A percentile compares a stretch with the other conserved stretches of the same genome.
Conservation (phyloP, 257 asterid species). For the Leptodermis oblonga region DNA sequence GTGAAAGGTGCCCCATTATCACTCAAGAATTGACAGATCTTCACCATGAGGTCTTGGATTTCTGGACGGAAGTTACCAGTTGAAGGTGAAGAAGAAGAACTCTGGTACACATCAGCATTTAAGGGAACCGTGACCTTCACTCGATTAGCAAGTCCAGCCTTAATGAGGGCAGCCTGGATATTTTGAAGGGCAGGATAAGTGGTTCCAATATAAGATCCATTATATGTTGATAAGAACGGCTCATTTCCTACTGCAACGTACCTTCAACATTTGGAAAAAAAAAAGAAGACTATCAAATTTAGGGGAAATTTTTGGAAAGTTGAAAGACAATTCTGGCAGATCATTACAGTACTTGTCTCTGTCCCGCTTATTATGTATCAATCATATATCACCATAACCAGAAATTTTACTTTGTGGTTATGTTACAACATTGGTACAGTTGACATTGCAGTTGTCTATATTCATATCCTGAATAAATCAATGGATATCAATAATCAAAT, state of each 20-base stretch:
- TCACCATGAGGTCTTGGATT: conserved; percentile 21
- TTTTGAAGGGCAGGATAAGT: conserved; percentile 31
- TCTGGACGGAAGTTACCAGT: conserved; percentile 27
- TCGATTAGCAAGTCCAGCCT: conserved; percentile 29
- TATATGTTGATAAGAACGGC: conserved; percentile 23
- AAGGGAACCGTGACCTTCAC: conserved; percentile 29
- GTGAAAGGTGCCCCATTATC: conserved; percentile 24
- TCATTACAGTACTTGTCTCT: not conserved
- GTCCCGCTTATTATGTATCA: no score
- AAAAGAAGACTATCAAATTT: not conserved
- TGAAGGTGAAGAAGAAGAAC: conserved; percentile 21
- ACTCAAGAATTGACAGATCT: conserved; percentile 25
- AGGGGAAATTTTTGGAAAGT: not conserved
- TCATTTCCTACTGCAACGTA: conserved; percentile 28
- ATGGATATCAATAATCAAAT: not conserved
- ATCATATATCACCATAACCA: not conserved
- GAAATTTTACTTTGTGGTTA: no score
- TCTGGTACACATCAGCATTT: conserved; percentile 32
- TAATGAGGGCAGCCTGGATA: conserved; percentile 30
- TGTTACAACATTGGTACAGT: no score
- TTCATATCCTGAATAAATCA: not conserved
- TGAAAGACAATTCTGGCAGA: not conserved
- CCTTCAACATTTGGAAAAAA: not conserved
- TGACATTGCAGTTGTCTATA: not conserved
- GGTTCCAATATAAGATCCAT: conserved; percentile 17